These are phyloP conservation scores for Fraxinus nigra DNA, from an alignment of 305 asterid species.

Conservation along the genomic window DNA sequence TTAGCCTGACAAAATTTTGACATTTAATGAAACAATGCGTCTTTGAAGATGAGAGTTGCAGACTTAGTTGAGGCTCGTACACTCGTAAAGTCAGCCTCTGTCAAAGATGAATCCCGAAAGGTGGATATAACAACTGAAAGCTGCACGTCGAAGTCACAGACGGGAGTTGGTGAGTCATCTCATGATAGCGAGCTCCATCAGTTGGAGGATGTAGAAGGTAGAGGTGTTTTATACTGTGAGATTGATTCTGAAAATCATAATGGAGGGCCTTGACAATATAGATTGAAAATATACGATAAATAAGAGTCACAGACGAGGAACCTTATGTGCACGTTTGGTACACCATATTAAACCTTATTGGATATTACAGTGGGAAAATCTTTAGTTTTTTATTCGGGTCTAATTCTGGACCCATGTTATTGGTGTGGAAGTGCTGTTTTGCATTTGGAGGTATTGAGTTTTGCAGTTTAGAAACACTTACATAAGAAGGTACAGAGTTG, in stretches of 20 bases:
- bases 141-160: slow-evolving; percentile 20
- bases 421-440: not conserved
- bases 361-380: not conserved
- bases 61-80: slow-evolving; percentile 46
- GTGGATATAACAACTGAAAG: slow-evolving; percentile 31
- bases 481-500: not conserved
- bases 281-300: slow-evolving; percentile 33
- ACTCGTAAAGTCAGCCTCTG: slow-evolving; percentile 19
- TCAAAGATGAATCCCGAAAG: slow-evolving; percentile 17
- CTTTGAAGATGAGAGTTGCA: slow-evolving; percentile 66
- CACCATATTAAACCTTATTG: not conserved
- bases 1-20: not conserved
- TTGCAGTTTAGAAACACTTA: slow-evolving; percentile 18
- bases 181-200: slow-evolving; percentile 21
- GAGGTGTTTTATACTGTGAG: slow-evolving; percentile 50
- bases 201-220: slow-evolving; percentile 43
- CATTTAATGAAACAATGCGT: slow-evolving; percentile 1
- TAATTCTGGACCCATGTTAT: not conserved
- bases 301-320: slow-evolving; percentile 34
- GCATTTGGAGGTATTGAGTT: slow-evolving; percentile 10
- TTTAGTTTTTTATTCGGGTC: not conserved
- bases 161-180: slow-evolving; percentile 27
- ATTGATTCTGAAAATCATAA: slow-evolving; percentile 27
- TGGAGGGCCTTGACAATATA: slow-evolving; percentile 27
- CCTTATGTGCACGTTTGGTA: slow-evolving; percentile 13